phyloP scores from a whole-genome alignment of 169 alveolate species.

The Eimeria sp. region DNA sequence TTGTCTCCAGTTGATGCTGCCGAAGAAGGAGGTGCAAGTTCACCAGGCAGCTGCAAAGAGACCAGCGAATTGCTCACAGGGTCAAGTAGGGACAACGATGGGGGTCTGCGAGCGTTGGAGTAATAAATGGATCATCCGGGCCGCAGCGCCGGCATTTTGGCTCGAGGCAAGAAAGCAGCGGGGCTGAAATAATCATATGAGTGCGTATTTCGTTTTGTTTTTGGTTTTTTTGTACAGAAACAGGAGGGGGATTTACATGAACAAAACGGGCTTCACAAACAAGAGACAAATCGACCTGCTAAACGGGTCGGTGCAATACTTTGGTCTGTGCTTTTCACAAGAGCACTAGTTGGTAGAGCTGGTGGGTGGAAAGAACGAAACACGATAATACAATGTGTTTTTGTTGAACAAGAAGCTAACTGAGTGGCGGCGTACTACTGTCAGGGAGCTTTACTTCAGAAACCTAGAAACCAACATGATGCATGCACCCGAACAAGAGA shows the following conservation, averaged over 20 bases:
- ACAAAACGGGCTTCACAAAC: too few relatives aligned
- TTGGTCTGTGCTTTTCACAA: not conserved
- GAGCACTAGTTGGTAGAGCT: not conserved
- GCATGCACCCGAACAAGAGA: not conserved
- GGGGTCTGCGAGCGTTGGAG: not conserved
- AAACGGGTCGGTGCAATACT: not conserved
- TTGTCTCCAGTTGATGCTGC: not conserved
- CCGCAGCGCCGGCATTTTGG: not conserved
- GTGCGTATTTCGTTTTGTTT: too few relatives aligned
- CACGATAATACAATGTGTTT: not conserved
- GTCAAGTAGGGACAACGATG: not conserved
- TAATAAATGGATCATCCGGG: not conserved
- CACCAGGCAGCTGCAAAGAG: not conserved
- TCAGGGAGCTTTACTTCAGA: not conserved
- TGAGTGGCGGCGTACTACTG: not conserved
- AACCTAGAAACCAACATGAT: not conserved
- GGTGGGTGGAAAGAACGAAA: not conserved
- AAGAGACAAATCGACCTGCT: not conserved
- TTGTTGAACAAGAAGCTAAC: not conserved
- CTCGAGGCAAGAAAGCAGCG: not conserved
- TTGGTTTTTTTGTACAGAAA: not conserved
- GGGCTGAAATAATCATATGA: not conserved
- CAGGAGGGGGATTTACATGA: not conserved
- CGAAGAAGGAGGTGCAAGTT: not conserved
- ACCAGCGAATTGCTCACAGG: not conserved